Evolutionary conservation across 2,329 filamentous ascomycete genomes (phyloP), one percentile per base, ranked within the genome.

Genomic region (Fusarium neocosmosporiellum): DNA sequence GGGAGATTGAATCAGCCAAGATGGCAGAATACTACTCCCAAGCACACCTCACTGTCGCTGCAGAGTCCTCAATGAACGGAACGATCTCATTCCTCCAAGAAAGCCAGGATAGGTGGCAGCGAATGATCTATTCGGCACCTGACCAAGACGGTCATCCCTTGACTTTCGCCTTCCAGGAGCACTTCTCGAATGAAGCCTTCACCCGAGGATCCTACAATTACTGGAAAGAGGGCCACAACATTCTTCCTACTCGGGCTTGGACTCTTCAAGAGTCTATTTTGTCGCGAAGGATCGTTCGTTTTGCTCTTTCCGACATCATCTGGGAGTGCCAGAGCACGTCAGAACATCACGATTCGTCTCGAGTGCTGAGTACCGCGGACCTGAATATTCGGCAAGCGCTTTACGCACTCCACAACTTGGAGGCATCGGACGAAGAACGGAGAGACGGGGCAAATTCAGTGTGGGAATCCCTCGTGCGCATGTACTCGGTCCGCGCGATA

Each of bases 11-110:
- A 16, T 39, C 65, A 14, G 54, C 60, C 20, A 57, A 33, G 18
- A 67, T 67, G 65, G 60, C 43, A 2, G 16, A 59, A 3, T 58
- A 64, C 22, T 67, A 65, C 36, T 55, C 60, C 14, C 33, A 65
- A 16, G 58, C 60, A 18, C 22, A 59, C 18, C 62, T 63, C 16
- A 67, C 62, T 16, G 50, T 67, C 14, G 31, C 65, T 0, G 65
- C 43, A 11, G 54, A 62, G 8, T 33, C 57, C 2, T 55, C 61
- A 2, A 10, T 31, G n/a, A 54, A 67, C 10, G 60, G 55, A 18
- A 54, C 60, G 6, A 39, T 46, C 13, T 39, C 57, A n/a, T 59
- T 59, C 24, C 39, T 59, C 4, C 27, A n/a, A 29, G 57, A 59
- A 20, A 24, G 10, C 2, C n/a, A 13, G 2, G 57, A 59, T 14